Evolutionary conservation across 495 filamentous ascomycete genomes (phyloP), one percentile per base, ranked within the genome.

Genomic region (Aspergillus ellipticus): DNA sequence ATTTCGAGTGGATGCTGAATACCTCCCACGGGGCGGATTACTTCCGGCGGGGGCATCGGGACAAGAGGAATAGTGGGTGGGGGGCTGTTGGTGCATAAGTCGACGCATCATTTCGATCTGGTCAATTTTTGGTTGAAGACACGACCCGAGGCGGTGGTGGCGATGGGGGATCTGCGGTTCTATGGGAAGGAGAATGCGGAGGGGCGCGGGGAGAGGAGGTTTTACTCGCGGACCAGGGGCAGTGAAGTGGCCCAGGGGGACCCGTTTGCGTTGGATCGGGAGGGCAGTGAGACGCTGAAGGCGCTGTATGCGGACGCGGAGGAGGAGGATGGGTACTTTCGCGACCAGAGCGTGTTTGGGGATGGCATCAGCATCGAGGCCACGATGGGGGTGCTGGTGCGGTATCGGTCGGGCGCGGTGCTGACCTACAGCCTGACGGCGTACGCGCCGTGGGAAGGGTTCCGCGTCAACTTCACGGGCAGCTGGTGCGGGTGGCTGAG

Each of bases 351-450:
- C 59, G 80, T 83, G 7, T 83, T 83, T 46, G 74, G 79, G 0
- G 82, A 85, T 51, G 82, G 80, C 5, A 81, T 85, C 51, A 81
- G 71, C 56, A 83, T 83, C 56, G 81, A 85, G 63, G 81, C 83
- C 56, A 83, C 79, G 4, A 82, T 83, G 81, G 79, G 76, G 35
- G 63, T 84, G 49, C 67, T 84, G 53, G 79, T 85, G 49, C 68
- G 76, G 60, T 85, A 85, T 56, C 58, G 60, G 16, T 63, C 62
- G 2, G 60, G 64, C 6, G 65, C 69, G 3, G 64, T 72, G 13
- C 39, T 72, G 57, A 70, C 67, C 9, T 72, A 70, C 41, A 65
- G 57, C 16, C 56, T 70, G 3, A 65, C 63, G 1, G 65, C 69
- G 6, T 72, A 72, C 48, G 66, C 65, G 2, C 69, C 69, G 0